phyloP scores from a whole-genome alignment of 2,329 filamentous ascomycete species.

The Microsporum audouinii region DNA sequence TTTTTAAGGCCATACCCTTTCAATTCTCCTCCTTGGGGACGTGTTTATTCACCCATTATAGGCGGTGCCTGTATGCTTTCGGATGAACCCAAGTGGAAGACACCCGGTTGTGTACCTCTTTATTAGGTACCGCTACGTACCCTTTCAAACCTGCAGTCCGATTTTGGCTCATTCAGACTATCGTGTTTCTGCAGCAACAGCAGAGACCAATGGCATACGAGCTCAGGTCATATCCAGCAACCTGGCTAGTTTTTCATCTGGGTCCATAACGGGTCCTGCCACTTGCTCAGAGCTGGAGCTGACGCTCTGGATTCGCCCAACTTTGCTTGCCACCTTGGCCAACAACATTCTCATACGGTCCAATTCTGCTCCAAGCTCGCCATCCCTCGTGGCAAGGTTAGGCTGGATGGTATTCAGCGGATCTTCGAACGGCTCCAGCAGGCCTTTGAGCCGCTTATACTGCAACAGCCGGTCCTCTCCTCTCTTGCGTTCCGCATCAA shows the following conservation, averaged over 20 bases:
- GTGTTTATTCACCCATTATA: background rate
- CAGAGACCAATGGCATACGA: background rate
- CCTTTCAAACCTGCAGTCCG: background rate
- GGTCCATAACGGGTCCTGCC: constrained; percentile 9
- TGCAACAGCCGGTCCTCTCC: constrained; percentile 38
- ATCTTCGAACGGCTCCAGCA: constrained; percentile 41
- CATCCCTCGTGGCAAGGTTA: constrained; percentile 43
- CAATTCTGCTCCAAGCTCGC: constrained; percentile 40
- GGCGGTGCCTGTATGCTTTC: background rate
- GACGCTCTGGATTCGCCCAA: constrained; percentile 12
- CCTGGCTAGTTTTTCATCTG: constrained; percentile 25
- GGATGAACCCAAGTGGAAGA: background rate
- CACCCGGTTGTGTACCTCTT: background rate
- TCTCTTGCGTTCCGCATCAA: constrained; percentile 36
- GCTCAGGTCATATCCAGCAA: constrained; percentile 30
- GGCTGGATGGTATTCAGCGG: constrained; percentile 43
- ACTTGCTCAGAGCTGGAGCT: background rate
- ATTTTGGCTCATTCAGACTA: background rate
- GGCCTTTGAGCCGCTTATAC: constrained; percentile 34
- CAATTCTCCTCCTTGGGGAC: background rate
- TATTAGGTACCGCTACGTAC: background rate
- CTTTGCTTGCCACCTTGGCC: constrained; percentile 31
- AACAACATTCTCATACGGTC: constrained; percentile 39
- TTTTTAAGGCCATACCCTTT: background rate
- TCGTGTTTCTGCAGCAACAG: background rate